Conservation (phyloP, 1,284 basidiomycete genomes). For the Pisolithus thermaeus region DNA sequence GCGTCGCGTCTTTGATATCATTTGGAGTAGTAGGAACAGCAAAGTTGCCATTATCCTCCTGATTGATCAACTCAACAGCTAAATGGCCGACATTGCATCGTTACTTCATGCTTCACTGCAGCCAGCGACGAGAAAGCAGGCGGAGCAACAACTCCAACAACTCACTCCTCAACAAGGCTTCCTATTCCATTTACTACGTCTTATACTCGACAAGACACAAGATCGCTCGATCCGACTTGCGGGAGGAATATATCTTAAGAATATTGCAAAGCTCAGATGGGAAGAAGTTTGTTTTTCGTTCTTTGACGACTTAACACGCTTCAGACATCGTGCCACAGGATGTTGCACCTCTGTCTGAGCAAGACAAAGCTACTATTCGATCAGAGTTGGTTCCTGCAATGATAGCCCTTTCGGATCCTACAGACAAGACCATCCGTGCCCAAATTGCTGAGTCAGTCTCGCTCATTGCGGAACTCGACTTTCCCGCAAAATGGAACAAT, state of each 20-base stretch:
- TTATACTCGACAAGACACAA: slow-evolving; percentile 66
- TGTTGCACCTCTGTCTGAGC: slow-evolving; percentile 52
- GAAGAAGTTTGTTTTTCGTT: slow-evolving; percentile 58
- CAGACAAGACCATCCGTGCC: slow-evolving; percentile 64
- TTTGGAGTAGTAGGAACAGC: too few species aligned
- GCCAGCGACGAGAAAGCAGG: slow-evolving; percentile 68
- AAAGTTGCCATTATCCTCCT: neutral
- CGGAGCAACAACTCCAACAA: slow-evolving; percentile 68
- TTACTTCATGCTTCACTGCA: slow-evolving; percentile 72
- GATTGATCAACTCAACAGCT: neutral
- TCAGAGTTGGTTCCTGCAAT: slow-evolving; percentile 76
- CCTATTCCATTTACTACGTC: slow-evolving; percentile 61
- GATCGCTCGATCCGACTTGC: slow-evolving; percentile 73
- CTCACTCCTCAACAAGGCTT: slow-evolving; percentile 77
- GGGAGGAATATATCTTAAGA: slow-evolving; percentile 86
- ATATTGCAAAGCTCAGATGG: slow-evolving; percentile 81
- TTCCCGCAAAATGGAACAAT: slow-evolving; percentile 79
- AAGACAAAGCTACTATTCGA: slow-evolving; percentile 66
- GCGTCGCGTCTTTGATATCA: neutral
- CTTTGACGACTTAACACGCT: neutral
- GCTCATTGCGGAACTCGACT: slow-evolving; percentile 83
- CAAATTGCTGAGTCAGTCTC: slow-evolving; percentile 90
- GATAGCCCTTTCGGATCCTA: slow-evolving; percentile 63
- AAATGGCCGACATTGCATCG: slow-evolving; percentile 60
- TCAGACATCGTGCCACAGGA: slow-evolving; percentile 39